phyloP scores from a whole-genome alignment of 2,329 filamentous ascomycete species.

The Ascomycota sp. region DNA sequence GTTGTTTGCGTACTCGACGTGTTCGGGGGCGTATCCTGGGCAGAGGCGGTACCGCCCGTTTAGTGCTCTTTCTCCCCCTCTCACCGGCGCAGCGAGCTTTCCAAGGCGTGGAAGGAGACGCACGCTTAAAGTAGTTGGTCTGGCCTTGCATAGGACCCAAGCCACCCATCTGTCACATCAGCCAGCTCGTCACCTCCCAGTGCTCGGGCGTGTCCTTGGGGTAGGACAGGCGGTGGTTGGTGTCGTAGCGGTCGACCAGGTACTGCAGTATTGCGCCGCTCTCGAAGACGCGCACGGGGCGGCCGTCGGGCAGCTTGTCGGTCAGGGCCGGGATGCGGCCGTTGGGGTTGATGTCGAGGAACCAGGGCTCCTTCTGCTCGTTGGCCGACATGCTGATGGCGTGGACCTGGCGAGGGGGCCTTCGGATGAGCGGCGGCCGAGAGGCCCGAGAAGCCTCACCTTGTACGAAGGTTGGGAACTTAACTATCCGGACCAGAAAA shows the following conservation, averaged over 20 bases:
- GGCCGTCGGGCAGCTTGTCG: conserved; percentile 44
- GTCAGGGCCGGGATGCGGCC: conserved; percentile 45
- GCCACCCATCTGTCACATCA: conserved; percentile 55
- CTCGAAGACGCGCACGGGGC: conserved; percentile 48
- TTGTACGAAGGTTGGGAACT: too few species aligned
- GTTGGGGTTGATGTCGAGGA: conserved; percentile 40
- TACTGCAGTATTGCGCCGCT: conserved; percentile 55
- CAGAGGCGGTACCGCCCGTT: too few species aligned
- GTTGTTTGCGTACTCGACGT: conserved; percentile 64
- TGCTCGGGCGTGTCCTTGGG: conserved; percentile 17
- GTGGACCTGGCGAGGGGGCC: too few species aligned
- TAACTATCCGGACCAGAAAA: too few species aligned
- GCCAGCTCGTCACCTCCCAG: conserved; percentile 24
- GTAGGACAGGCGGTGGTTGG: conserved; percentile 23
- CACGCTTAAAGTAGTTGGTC: conserved; percentile 64
- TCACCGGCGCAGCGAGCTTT: too few species aligned
- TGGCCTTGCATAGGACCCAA: conserved; percentile 55
- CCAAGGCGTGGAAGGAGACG: too few species aligned
- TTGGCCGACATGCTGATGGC: too few species aligned
- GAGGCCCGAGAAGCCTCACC: too few species aligned
- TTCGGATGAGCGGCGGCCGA: too few species aligned
- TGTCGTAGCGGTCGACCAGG: conserved; percentile 51
- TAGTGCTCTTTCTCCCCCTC: too few species aligned
- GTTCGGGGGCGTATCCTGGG: conserved; percentile 56
- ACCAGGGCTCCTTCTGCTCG: conserved; percentile 53